Evolutionary conservation across 495 filamentous ascomycete species (phyloP), one percentile per base, ranked within the genome.

Genomic region (Aspergillus olivimuriae): DNA sequence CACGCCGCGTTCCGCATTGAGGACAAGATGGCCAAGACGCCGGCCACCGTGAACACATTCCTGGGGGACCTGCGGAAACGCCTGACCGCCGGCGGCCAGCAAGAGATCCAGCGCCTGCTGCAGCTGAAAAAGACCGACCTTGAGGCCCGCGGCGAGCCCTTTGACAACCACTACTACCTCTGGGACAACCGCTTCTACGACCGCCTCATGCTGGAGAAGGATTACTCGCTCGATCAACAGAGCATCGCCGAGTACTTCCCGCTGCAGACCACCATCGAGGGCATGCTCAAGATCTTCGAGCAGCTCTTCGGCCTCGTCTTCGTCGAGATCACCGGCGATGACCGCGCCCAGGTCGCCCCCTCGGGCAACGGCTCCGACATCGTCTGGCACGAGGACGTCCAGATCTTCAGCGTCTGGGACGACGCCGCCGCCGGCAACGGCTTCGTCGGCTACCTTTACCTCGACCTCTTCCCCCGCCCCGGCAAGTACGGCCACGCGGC

Each of bases 11-110:
- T 95, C 73, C 75, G 78, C 23, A 86, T 98, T 34, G 91, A 95
- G 62, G 86, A 92, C 46, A 96, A 95, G 77, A 98, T 98, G 94
- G 89, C 89, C 43, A 96, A 97, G 74, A 84, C 80, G 1, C 81
- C 89, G 0, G 78, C 87, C 66, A 88, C 83, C 0, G 94, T 98
- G 0, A 70, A 89, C 53, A 77, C 79, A 41, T 96, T 98, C 64
- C 63, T 98, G 15, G 79, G 74, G 5, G 91, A 94, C 62, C 70
- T 98, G 51, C 81, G 87, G 44, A 63, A 66, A 9, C 78, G 85
- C 33, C 69, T 98, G 38, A 76, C 81, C 1, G 75, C 83, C 12
- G 91, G 89, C 18, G 92, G 91, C 12, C 61, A 72, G 53, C 78
- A 83, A 59, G 92, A 98, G 63, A 80, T 83, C 39, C 65, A 78